phyloP scores from a whole-genome alignment of 2,329 filamentous ascomycete species.

The Ceratocystis colombiana region DNA sequence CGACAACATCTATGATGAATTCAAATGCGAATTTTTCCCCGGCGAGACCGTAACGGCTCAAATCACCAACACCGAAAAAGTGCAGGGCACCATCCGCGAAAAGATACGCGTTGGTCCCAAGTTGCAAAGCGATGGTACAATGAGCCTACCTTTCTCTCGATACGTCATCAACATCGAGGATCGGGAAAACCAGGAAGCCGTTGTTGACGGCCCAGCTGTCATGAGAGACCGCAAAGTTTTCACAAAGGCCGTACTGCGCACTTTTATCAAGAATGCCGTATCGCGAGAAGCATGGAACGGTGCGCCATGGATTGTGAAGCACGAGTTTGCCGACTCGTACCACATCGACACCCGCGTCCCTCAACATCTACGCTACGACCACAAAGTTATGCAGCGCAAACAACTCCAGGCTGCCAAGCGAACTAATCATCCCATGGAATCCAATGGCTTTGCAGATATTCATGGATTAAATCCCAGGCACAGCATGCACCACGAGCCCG shows the following conservation, averaged over 20 bases:
- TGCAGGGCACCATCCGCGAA: constrained; percentile 68
- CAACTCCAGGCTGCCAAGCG: constrained; percentile 58
- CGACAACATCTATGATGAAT: constrained; percentile 61
- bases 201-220: constrained; percentile 73
- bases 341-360: constrained; percentile 83
- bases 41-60: constrained; percentile 73
- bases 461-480: constrained; percentile 29
- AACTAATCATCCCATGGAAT: constrained; percentile 39
- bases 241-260: constrained; percentile 84
- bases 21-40: constrained; percentile 83
- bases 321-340: constrained; percentile 70
- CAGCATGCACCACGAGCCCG: constrained; percentile 38
- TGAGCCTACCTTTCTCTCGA: constrained; percentile 61
- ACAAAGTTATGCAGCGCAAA: constrained; percentile 66
- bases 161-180: constrained; percentile 71
- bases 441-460: constrained; percentile 32
- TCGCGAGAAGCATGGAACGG: constrained; percentile 85
- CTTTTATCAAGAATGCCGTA: constrained; percentile 93
- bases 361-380: constrained; percentile 69
- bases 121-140: constrained; percentile 54
- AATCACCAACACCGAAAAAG: constrained; percentile 55
- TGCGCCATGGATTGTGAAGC: constrained; percentile 93
- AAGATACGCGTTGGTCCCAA: constrained; percentile 66
- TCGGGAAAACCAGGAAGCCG: constrained; percentile 57
- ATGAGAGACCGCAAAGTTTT: constrained; percentile 82